phyloP scores from a whole-genome alignment of 176 grass and related monocot genomes.

The Carex myosuroides region DNA sequence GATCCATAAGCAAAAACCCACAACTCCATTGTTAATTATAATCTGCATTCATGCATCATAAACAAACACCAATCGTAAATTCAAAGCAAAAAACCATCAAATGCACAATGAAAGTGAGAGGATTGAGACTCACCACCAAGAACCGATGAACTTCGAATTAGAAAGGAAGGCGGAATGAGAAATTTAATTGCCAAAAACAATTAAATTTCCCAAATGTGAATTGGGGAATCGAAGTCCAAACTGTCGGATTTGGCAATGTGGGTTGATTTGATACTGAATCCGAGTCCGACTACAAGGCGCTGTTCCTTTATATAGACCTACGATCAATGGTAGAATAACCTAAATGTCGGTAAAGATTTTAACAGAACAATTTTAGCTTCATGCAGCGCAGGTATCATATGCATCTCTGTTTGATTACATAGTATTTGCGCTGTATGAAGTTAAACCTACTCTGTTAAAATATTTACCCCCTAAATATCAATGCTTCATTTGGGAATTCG shows the following conservation, averaged over 20 bases:
- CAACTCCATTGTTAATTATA: slow-evolving; percentile 46
- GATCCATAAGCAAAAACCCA: slow-evolving; percentile 98
- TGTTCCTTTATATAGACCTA: not conserved
- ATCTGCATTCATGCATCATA: not conserved
- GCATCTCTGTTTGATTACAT: too few relatives aligned
- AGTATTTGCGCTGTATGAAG: too few relatives aligned
- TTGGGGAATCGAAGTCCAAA: not conserved
- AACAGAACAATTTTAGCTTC: too few relatives aligned
- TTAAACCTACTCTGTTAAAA: too few relatives aligned
- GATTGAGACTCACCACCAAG: not conserved
- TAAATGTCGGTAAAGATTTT: too few relatives aligned
- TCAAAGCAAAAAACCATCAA: not conserved
- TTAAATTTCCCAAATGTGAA: not conserved
- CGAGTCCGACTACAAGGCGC: not conserved
- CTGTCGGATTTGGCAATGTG: not conserved
- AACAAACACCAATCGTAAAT: not conserved
- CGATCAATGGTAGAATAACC: too few relatives aligned
- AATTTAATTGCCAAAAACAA: not conserved
- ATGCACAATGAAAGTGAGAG: not conserved
- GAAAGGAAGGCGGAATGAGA: not conserved
- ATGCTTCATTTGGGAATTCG: too few relatives aligned
- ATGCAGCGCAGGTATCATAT: too few relatives aligned
- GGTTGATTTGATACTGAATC: not conserved
- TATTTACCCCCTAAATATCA: too few relatives aligned
- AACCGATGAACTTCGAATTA: slow-evolving; percentile 14